These are phyloP conservation scores for Pyrenochaeta sp. DNA, from an alignment of 2,329 filamentous ascomycete species.

Conservation along the genomic window DNA sequence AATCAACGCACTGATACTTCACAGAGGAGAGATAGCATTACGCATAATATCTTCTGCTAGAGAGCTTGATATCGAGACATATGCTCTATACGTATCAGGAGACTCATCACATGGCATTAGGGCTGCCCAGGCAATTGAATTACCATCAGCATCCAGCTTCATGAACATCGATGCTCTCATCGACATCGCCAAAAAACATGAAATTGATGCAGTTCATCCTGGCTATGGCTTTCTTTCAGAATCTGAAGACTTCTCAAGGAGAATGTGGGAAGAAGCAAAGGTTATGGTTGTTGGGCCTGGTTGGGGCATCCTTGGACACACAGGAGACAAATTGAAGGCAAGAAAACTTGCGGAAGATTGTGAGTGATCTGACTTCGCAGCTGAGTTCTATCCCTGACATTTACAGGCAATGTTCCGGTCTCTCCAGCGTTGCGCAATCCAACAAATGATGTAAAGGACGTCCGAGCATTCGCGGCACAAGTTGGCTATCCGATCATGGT, in stretches of 20 bases:
- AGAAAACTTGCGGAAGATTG: constrained; percentile 60
- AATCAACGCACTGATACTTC: constrained; percentile 1
- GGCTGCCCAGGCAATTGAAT: constrained; percentile 59
- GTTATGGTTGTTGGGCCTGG: constrained; percentile 63
- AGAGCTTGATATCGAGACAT: constrained; percentile 65
- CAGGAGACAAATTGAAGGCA: constrained; percentile 64
- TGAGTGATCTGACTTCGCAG: constrained; percentile 24
- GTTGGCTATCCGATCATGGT: constrained; percentile 66
- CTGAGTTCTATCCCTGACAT: too few species aligned
- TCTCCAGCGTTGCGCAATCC: constrained; percentile 57
- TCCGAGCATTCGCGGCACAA: constrained; percentile 65
- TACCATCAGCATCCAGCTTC: constrained; percentile 61
- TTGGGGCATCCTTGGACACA: constrained; percentile 63
- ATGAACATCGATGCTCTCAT: constrained; percentile 60
- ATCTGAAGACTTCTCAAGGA: constrained; percentile 57
- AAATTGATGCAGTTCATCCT: constrained; percentile 64
- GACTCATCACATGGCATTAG: constrained; percentile 64
- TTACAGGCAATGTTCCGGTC: constrained; percentile 56
- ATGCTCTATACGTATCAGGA: constrained; percentile 62
- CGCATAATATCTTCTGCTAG: constrained; percentile 67
- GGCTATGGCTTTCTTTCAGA: constrained; percentile 71
- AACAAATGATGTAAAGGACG: constrained; percentile 52
- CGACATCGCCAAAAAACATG: constrained; percentile 56
- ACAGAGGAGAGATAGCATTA: constrained; percentile 70
- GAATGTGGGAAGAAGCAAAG: constrained; percentile 59